phyloP scores from a whole-genome alignment of 176 grass and related monocot genomes.

The Ampelocalamus luodianensis region DNA sequence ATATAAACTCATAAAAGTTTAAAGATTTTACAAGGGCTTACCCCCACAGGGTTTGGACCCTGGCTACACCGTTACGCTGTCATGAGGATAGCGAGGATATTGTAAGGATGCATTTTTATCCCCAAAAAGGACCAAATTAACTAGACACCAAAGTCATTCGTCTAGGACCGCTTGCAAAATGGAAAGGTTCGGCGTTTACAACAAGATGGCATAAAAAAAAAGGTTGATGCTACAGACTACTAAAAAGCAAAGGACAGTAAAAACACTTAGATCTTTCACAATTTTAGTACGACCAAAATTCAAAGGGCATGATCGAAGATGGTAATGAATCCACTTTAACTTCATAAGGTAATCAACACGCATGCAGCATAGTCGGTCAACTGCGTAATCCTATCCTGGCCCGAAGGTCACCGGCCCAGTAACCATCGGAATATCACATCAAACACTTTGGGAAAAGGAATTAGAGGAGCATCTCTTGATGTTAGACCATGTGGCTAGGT shows the following conservation, averaged over 20 bases:
- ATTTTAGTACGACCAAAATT: neutral
- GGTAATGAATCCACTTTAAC: neutral
- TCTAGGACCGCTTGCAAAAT: neutral
- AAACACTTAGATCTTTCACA: neutral
- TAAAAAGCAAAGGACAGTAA: neutral
- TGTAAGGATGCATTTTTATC: neutral
- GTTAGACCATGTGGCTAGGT: no score
- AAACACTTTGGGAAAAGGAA: no score
- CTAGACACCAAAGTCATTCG: neutral
- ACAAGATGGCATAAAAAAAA: neutral
- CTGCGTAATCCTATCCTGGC: no score
- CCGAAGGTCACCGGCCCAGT: no score
- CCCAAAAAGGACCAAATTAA: neutral
- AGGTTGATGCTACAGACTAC: neutral
- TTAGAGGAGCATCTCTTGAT: no score
- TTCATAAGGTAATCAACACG: neutral
- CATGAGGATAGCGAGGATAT: neutral
- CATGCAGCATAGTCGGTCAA: neutral
- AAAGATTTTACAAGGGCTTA: no score
- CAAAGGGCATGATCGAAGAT: neutral
- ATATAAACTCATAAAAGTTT: no score
- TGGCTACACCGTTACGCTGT: no score
- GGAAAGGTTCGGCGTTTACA: neutral
- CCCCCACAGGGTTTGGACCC: no score
- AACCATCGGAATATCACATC: no score